These are phyloP conservation scores for Hysterium pulicare DNA, from an alignment of 2,329 filamentous ascomycete genomes.

Conservation along the genomic window DNA sequence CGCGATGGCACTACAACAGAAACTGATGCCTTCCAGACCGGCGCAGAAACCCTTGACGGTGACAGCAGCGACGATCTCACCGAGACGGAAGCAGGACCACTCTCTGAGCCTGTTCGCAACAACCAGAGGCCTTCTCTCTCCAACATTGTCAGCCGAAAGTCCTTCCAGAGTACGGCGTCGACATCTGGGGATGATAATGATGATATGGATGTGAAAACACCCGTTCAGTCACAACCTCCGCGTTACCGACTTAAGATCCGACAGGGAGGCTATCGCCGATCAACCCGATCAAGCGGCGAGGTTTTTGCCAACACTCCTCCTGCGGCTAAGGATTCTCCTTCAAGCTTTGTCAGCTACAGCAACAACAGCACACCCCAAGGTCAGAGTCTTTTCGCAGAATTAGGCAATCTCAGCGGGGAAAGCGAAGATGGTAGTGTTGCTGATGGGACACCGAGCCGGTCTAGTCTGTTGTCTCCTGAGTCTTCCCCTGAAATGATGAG, in stretches of 20 bases:
- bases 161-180: conserved; percentile 84
- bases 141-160: conserved; percentile 57
- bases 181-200: conserved; percentile 76
- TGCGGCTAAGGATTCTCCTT: conserved; percentile 52
- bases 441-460: conserved; percentile 35
- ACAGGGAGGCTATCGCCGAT: conserved; percentile 54
- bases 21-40: conserved; percentile 93
- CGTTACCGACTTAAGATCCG: conserved; percentile 70
- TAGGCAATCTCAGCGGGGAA: conserved; percentile 74
- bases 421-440: conserved; percentile 51
- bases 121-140: conserved; percentile 41
- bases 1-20: conserved; percentile 66
- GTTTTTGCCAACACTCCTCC: conserved; percentile 58
- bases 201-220: conserved; percentile 62
- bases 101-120: conserved; percentile 22
- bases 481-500: conserved; percentile 28
- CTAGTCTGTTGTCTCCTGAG: conserved; percentile 28
- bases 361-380: conserved; percentile 49
- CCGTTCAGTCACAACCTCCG: conserved; percentile 58
- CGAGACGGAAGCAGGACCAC: conserved; percentile 68
- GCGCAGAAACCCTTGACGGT: conserved; percentile 66
- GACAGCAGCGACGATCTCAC: conserved; percentile 78
- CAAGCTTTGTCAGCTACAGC: conserved; percentile 49
- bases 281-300: conserved; percentile 59
- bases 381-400: conserved; percentile 87